These are phyloP conservation scores for Cyamopsis tetragonoloba DNA, from an alignment of 306 rosid genomes.

Conservation along the genomic window DNA sequence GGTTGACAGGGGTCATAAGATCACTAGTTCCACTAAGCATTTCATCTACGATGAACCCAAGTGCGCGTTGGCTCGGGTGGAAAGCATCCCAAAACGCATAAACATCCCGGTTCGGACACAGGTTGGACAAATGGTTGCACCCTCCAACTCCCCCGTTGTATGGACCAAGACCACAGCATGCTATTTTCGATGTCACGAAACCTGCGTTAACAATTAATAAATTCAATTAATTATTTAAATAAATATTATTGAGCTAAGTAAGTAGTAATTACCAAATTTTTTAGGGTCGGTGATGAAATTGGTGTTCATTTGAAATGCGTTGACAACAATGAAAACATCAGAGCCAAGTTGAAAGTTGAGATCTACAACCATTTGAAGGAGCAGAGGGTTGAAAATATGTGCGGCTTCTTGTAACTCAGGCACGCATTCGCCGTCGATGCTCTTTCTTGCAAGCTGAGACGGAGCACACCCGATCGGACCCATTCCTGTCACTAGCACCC, in stretches of 20 bases:
- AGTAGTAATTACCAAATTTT: constrained; percentile 30
- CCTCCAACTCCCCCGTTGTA: constrained; percentile 50
- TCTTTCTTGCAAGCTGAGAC: constrained; percentile 33
- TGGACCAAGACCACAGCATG: constrained; percentile 65
- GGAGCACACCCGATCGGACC: constrained; percentile 50
- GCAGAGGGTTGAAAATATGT: constrained; percentile 21
- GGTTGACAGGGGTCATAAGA: constrained; percentile 47
- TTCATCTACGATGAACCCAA: constrained; percentile 23
- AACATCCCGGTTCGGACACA: constrained; percentile 32
- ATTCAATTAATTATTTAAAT: background rate
- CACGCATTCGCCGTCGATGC: constrained; percentile 38
- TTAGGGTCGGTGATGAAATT: constrained; percentile 35
- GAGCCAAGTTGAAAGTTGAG: constrained; percentile 34
- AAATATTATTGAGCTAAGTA: no score
- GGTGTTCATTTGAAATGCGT: constrained; percentile 27
- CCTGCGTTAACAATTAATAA: constrained; percentile 21
- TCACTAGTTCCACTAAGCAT: constrained; percentile 26
- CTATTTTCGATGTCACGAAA: constrained; percentile 43
- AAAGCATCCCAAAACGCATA: constrained; percentile 50
- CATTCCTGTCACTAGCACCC: constrained; percentile 45
- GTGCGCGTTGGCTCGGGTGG: constrained; percentile 50
- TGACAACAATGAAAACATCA: constrained; percentile 33
- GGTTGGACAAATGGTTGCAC: constrained; percentile 30
- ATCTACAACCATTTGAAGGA: constrained; percentile 25
- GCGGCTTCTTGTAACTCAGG: constrained; percentile 35